A percentile compares a stretch with the other conserved stretches of the same genome.
These are phyloP conservation scores for Mycosphaerelloides madeirae DNA, from an alignment of 2,329 filamentous ascomycete species.

Conservation along the genomic window DNA sequence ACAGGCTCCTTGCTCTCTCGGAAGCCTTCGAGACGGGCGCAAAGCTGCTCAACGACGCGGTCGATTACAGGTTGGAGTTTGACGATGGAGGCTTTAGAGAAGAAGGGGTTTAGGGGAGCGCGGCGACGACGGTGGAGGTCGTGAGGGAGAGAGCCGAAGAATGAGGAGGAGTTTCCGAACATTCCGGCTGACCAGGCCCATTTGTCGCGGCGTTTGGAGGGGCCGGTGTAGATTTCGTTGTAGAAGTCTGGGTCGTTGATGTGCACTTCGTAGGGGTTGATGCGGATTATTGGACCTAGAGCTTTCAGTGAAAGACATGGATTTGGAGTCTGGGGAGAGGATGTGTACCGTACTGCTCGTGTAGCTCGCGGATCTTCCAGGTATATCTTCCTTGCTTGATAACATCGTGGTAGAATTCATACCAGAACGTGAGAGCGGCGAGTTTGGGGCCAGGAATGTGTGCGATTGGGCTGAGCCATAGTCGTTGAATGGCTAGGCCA, in stretches of 20 bases:
- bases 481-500: constrained; percentile 18
- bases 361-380: constrained; percentile 12
- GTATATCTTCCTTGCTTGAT: constrained; percentile 11
- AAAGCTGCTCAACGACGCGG: constrained; percentile 6
- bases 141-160: constrained; percentile 7
- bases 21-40: constrained; percentile 8
- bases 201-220: constrained; percentile 18
- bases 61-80: constrained; percentile 9
- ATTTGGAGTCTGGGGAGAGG: neutral
- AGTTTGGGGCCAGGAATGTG: constrained; percentile 32
- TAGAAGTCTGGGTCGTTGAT: constrained; percentile 38
- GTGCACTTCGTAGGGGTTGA: constrained; percentile 41
- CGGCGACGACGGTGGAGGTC: constrained; percentile 12
- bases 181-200: constrained; percentile 11
- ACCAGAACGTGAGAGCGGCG: constrained; percentile 11
- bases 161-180: constrained; percentile 9
- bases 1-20: constrained; percentile 5
- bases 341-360: constrained; percentile 11
- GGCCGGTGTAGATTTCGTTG: constrained; percentile 20
- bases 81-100: constrained; percentile 9
- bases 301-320: constrained; percentile 25
- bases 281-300: constrained; percentile 42
- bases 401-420: constrained; percentile 17
- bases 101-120: constrained; percentile 12
- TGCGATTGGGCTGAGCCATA: constrained; percentile 32